Base-by-base conservation (phyloP, 805 yeast species). In the Starmerella kuoi region DNA sequence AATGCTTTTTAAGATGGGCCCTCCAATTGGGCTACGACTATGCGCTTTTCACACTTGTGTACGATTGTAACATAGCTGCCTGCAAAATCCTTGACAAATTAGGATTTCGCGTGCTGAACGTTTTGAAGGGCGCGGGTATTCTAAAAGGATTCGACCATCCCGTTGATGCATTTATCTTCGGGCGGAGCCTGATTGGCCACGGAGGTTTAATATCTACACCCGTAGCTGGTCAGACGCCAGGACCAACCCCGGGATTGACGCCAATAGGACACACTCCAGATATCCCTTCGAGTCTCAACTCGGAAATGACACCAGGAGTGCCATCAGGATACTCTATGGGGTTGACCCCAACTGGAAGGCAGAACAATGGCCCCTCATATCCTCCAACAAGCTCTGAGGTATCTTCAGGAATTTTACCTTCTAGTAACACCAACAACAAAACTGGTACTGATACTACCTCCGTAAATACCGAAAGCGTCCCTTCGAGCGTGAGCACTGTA, bases 1-100 rank as follows among this genome's bases (percentile, higher is more conserved):
- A 85, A 54, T 79, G 93, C 53, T 84, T 76, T 53, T 59, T 87
- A 20, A 84, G 79, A 46, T 91, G 97, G 97, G 85, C 96, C 1
- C 88, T 88, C 12, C 68, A 76, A 47, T 65, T 91, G 31, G 95
- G 95, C 3, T 88, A 82, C 61, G 81, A 88, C 0, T 81, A 85
- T 50, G 73, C 83, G 5, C 73, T 82, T 48, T 82, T 91, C 63
- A 85, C 86, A 49, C 65, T 88, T 43, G 85, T 88, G 3, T 91
- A 83, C 60, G 95, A 87, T 51, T 78, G 93, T 3, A 91, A 91
- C 57, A 76, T 73, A 17, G 79, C 93, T 2, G 91, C 93, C 4
- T 67, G 91, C 50, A 67, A 77, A 47, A 77, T 88, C 35, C 73
- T 86, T 64, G 94, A 84, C 53, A 66, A 77, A 9, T 67, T 80